Evolutionary conservation across 176 grass and related monocot genomes (phyloP).

Genomic region (Pharus latifolius): DNA sequence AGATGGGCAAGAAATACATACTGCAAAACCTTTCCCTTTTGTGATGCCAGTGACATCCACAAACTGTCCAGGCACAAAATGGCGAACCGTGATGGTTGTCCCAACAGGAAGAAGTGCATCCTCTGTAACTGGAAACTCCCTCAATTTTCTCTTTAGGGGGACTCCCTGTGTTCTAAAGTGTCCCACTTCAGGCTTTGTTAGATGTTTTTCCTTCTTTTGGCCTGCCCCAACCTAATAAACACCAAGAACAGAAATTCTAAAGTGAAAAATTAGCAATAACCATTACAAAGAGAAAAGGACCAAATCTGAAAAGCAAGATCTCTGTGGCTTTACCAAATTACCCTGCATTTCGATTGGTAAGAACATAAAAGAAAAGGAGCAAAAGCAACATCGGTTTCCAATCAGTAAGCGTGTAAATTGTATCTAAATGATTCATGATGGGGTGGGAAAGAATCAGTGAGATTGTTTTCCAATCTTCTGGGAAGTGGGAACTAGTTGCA

Average conservation of each 20-base stretch:
- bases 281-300: not conserved
- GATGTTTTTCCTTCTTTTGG: constrained; percentile 99
- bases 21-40: constrained; percentile 92
- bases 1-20: constrained; percentile 24
- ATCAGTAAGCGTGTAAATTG: too few relatives aligned
- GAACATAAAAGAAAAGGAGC: not conserved
- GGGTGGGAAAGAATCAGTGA: too few relatives aligned
- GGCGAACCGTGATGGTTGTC: constrained; percentile 65
- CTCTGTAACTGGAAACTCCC: constrained; percentile 86
- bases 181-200: constrained; percentile 77
- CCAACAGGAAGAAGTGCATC: constrained; percentile 95
- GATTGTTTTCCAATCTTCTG: too few relatives aligned
- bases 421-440: not conserved
- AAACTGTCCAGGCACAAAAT: constrained; percentile 93
- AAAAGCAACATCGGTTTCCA: too few relatives aligned
- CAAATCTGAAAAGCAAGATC: constrained; percentile 9
- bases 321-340: not conserved
- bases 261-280: constrained; percentile 6
- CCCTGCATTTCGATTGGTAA: not conserved
- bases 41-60: constrained; percentile 87
- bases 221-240: constrained; percentile 74
- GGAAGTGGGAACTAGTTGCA: too few relatives aligned
- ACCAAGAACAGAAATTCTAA: constrained; percentile 12
- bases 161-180: constrained; percentile 86
- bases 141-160: constrained; percentile 88